Percentiles rank a stretch among this genome's conserved stretches.
Evolutionary conservation across 2,329 filamentous ascomycete species (phyloP).

Genomic region (Fusarium zealandicum): DNA sequence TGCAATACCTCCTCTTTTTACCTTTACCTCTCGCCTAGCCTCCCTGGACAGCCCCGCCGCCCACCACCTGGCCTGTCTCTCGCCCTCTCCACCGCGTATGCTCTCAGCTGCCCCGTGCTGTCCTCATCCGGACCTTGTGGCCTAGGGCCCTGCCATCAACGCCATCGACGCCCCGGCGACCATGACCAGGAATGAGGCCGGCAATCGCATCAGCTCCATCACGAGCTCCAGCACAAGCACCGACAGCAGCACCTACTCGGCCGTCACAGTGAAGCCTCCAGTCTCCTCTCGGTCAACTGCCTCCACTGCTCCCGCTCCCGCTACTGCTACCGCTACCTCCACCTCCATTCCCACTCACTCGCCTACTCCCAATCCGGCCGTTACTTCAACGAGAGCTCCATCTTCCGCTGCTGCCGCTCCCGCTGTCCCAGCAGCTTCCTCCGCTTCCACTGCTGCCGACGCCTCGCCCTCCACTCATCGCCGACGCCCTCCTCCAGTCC

Average conservation of each 20-base stretch:
- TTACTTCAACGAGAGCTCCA: constrained; percentile 27
- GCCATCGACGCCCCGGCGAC: constrained; percentile 51
- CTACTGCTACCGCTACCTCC: constrained; percentile 43
- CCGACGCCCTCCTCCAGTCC: constrained; percentile 26
- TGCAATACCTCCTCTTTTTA: constrained; percentile 4
- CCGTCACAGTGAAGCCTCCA: constrained; percentile 68
- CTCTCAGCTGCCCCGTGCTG: constrained; percentile 31
- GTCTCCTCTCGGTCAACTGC: constrained; percentile 39
- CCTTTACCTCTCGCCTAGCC: neutral
- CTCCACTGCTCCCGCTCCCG: constrained; percentile 38
- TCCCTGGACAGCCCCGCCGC: constrained; percentile 22
- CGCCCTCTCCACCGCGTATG: constrained; percentile 28
- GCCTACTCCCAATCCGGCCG: constrained; percentile 36
- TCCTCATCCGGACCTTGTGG: constrained; percentile 41
- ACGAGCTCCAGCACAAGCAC: constrained; percentile 63
- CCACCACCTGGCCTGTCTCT: constrained; percentile 16
- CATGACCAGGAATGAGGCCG: constrained; percentile 73
- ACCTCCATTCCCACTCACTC: constrained; percentile 44
- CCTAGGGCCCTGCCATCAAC: constrained; percentile 42
- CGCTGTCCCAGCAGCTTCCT: constrained; percentile 26
- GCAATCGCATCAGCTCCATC: constrained; percentile 62
- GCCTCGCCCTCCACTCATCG: constrained; percentile 27
- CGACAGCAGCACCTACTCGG: constrained; percentile 72
- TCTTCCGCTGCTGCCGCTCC: constrained; percentile 28
- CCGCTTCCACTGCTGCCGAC: constrained; percentile 23